Percentiles rank a stretch among this genome's conserved stretches.
Evolutionary conservation across 75 land plant genomes (phyloP).

Genomic region (Isoetes taiwanensis): DNA sequence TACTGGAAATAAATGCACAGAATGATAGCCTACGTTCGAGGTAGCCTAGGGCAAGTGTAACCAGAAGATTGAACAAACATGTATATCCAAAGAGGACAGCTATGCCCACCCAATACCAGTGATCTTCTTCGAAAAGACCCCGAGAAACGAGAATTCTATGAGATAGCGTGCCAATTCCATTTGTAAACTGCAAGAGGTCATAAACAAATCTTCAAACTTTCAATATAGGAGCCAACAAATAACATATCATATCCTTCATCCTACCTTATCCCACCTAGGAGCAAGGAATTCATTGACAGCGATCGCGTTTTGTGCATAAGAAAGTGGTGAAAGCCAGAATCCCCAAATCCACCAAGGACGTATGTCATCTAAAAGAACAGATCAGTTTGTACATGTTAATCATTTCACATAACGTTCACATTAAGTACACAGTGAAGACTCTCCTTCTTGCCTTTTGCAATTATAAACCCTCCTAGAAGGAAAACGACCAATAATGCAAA

Average conservation of each 20-base stretch:
- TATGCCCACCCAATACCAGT: conserved; percentile 71
- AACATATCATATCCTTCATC: background rate
- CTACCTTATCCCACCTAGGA: conserved; percentile 54
- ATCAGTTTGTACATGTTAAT: no score
- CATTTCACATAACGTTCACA: background rate
- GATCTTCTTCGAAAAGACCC: conserved; percentile 23
- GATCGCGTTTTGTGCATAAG: conserved; percentile 57
- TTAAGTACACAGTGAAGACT: background rate
- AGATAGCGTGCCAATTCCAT: conserved; percentile 28
- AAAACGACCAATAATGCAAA: conserved; percentile 8
- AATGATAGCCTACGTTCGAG: conserved; percentile 44
- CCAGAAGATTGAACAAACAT: conserved; percentile 42
- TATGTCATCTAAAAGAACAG: conserved; percentile 27
- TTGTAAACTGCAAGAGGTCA: conserved; percentile 22
- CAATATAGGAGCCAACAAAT: background rate
- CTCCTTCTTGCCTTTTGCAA: background rate
- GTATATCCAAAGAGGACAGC: conserved; percentile 42
- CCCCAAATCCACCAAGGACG: conserved; percentile 82
- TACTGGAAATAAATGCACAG: background rate
- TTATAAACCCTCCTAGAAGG: background rate
- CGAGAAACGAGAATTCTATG: conserved; percentile 34
- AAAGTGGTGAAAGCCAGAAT: conserved; percentile 67
- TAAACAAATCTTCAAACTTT: background rate
- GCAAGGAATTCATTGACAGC: conserved; percentile 75
- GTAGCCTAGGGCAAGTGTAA: conserved; percentile 46